Percentiles rank a stretch among this genome's conserved stretches.
phyloP scores from a whole-genome alignment of 169 alveolate species.

The Perkinsus olseni region DNA sequence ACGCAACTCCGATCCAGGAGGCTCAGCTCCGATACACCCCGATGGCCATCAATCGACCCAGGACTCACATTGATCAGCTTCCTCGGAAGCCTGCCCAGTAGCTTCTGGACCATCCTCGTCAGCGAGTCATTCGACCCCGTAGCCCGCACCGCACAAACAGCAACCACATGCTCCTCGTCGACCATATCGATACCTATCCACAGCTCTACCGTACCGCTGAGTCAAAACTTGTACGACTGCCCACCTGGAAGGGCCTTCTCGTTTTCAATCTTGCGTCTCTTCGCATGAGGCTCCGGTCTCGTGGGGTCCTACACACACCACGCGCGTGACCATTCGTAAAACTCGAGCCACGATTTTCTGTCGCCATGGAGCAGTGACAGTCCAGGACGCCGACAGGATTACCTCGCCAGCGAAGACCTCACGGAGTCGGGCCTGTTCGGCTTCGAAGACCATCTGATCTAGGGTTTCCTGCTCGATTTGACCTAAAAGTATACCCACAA shows the following conservation, averaged over 20 bases:
- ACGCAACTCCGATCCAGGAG: not conserved
- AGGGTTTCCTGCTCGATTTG: not conserved
- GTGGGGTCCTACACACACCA: not conserved
- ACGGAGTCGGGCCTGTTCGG: not conserved
- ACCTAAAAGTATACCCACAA: not conserved
- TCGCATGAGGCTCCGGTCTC: not conserved
- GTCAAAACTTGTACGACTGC: not conserved
- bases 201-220: not conserved
- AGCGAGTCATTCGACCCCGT: not conserved
- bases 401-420: constrained; percentile 3
- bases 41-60: no score
- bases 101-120: not conserved
- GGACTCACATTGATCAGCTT: not conserved
- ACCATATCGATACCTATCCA: not conserved
- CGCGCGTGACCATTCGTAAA: no score
- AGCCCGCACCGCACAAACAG: not conserved
- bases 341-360: no score
- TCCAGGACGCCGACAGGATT: no score
- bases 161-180: not conserved
- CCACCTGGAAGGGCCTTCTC: not conserved
- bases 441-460: not conserved
- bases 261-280: not conserved
- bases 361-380: no score
- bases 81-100: not conserved
- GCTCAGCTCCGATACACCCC: not conserved